Percentiles rank a stretch among this genome's conserved stretches.
phyloP scores from a whole-genome alignment of 1,139 yeast genomes.

The Hemisphaericaspora xylanilytica region DNA sequence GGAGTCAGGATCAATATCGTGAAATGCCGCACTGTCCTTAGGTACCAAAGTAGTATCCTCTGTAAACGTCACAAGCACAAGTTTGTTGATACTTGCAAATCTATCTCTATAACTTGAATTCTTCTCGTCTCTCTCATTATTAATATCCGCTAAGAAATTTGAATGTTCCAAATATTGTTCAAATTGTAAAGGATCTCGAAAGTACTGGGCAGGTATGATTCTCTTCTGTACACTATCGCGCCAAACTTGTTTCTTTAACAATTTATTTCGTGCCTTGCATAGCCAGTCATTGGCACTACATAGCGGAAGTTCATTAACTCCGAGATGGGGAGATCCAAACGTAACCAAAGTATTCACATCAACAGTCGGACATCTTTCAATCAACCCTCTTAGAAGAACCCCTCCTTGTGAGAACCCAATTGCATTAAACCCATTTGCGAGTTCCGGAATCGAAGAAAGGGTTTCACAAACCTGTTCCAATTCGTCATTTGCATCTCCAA shows the following conservation, averaged over 20 bases:
- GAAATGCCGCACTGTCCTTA: slow-evolving; percentile 67
- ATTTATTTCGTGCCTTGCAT: slow-evolving; percentile 54
- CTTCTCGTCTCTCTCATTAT: slow-evolving; percentile 50
- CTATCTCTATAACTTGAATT: slow-evolving; percentile 39
- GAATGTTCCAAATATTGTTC: slow-evolving; percentile 51
- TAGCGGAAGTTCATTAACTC: slow-evolving; percentile 66
- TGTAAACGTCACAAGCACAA: slow-evolving; percentile 60
- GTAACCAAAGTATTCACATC: slow-evolving; percentile 58
- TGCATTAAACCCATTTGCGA: slow-evolving; percentile 61
- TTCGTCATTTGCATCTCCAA: slow-evolving; percentile 57
- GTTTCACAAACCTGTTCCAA: slow-evolving; percentile 40
- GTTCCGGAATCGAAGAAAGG: slow-evolving; percentile 37
- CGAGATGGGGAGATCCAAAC: slow-evolving; percentile 83
- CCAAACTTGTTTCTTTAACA: slow-evolving; percentile 65
- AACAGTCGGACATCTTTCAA: slow-evolving; percentile 53
- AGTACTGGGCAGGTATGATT: slow-evolving; percentile 74
- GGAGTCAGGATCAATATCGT: slow-evolving; percentile 47
- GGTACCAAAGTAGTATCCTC: slow-evolving; percentile 71
- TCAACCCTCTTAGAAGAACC: slow-evolving; percentile 61
- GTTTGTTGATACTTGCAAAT: slow-evolving; percentile 41
- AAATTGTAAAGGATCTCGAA: slow-evolving; percentile 51
- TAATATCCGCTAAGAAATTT: slow-evolving; percentile 58
- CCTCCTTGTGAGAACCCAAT: slow-evolving; percentile 88
- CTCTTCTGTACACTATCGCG: slow-evolving; percentile 52
- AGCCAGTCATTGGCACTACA: slow-evolving; percentile 59